Evolutionary conservation across 1,284 basidiomycete species (phyloP), one percentile per base, ranked within the genome.

Genomic region (Xanthoconium separans): DNA sequence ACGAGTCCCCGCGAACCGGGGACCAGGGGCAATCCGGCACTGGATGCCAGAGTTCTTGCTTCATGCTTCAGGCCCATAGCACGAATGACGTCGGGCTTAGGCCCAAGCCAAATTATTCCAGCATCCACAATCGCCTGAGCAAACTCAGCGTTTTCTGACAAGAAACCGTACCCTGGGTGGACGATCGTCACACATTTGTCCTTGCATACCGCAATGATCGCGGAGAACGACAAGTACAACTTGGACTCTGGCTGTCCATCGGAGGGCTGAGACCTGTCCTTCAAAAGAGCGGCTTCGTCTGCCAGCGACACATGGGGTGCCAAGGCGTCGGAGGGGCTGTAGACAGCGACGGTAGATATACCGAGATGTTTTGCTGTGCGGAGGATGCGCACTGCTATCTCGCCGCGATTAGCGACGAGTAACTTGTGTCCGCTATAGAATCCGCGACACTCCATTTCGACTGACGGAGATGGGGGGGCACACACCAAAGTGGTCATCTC

Each of bases 141-240:
- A 64, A 88, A 86, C 1, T 74, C 72, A 29, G 80, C 76, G 59
- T 83, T 84, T 70, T 89, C 87, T 0, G 84, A 81, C 24, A 89
- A 73, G 63, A 88, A 88, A 8, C 87, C 79, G 54, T 87, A 88
- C 11, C 85, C 85, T 0, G 85, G 85, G 45, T 84, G 83, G 2
- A 88, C 74, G 56, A 84, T 77, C 5, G 83, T 86, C 29, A 73
- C 80, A 50, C 54, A 62, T 62, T 73, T 71, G 5, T 71, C 67
- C 51, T 70, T 71, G 59, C 79, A 80, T 33, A 81, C 73, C 1
- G 72, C 60, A 9, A 84, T 57, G 20, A 86, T 77, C 0, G 61
- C 65, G 2, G 72, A 59, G 10, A 64, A 64, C 18, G 76, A 72
- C 39, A 80, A 69, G 58, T 85, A 84, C 2, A 75, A 72, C 33